These are phyloP conservation scores for Dictyostelium capitatum DNA, from an alignment of 78 protist species.

Conservation along the genomic window DNA sequence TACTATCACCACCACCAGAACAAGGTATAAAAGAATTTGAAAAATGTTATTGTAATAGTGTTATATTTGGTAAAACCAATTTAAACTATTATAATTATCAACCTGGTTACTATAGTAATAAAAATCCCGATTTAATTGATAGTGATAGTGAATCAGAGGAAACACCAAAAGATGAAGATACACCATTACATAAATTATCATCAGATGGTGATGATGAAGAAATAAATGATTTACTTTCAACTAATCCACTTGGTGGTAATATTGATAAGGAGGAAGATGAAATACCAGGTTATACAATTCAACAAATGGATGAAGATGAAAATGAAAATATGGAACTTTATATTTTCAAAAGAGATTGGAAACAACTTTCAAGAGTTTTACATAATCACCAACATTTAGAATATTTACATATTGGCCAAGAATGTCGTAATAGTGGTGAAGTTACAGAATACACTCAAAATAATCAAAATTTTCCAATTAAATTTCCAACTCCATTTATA, in stretches of 20 bases:
- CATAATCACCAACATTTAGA: not conserved
- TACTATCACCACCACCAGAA: not conserved
- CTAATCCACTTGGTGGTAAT: not conserved
- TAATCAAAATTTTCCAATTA: not conserved
- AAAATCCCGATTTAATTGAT: too few relatives aligned
- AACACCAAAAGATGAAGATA: too few relatives aligned
- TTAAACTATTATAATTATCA: constrained; percentile 5
- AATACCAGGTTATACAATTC: not conserved
- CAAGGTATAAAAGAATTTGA: not conserved
- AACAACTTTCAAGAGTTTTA: not conserved
- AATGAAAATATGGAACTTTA: not conserved
- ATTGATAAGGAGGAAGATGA: constrained; percentile 2
- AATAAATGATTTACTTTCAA: too few relatives aligned
- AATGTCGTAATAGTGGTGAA: not conserved
- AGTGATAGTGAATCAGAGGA: not conserved
- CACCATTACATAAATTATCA: too few relatives aligned
- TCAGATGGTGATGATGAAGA: too few relatives aligned
- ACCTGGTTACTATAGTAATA: too few relatives aligned
- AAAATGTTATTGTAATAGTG: not conserved
- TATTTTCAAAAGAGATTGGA: not conserved
- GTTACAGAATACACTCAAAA: not conserved
- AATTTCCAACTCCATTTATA: not conserved
- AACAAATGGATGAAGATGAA: not conserved
- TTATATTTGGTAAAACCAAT: not conserved
- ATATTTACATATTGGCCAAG: constrained; percentile 2